A percentile compares a stretch with the other conserved stretches of the same genome.
Conservation (phyloP, 2,329 filamentous ascomycete species). For the Arachnopeziza araneosa region DNA sequence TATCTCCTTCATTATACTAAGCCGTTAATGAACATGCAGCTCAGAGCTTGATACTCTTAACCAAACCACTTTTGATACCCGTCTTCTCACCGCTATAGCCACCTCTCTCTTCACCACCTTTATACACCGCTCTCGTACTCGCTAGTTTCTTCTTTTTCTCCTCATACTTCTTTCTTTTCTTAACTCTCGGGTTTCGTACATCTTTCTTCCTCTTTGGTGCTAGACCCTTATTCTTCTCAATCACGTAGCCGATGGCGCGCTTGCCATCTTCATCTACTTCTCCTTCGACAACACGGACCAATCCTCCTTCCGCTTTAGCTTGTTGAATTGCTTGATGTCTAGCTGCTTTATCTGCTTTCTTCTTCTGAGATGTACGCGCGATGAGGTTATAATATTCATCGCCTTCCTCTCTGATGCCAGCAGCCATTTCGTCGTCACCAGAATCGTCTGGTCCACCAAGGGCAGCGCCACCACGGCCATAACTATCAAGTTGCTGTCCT, state of each 20-base stretch:
- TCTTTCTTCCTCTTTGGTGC: slow-evolving; percentile 90
- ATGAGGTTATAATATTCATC: slow-evolving; percentile 90
- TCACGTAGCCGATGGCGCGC: slow-evolving; percentile 85
- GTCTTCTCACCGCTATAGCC: slow-evolving; percentile 89
- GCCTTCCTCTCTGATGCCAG: slow-evolving; percentile 36
- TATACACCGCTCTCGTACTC: slow-evolving; percentile 80
- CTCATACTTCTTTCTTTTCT: slow-evolving; percentile 96
- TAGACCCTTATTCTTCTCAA: slow-evolving; percentile 96
- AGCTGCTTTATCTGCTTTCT: slow-evolving; percentile 66
- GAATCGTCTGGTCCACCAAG: slow-evolving; percentile 50
- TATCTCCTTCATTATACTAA: not conserved
- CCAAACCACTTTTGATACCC: slow-evolving; percentile 88
- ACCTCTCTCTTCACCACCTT: slow-evolving; percentile 75
- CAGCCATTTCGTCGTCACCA: slow-evolving; percentile 38
- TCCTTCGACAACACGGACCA: slow-evolving; percentile 59
- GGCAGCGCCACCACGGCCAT: slow-evolving; percentile 60
- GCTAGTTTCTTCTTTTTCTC: slow-evolving; percentile 96
- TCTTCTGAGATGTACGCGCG: slow-evolving; percentile 60
- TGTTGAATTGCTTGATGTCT: slow-evolving; percentile 49
- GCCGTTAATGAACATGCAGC: not conserved
- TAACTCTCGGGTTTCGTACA: slow-evolving; percentile 88
- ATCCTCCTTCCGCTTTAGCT: slow-evolving; percentile 56
- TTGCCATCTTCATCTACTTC: slow-evolving; percentile 78
- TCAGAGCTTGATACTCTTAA: slow-evolving; percentile 82
- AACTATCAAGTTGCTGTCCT: slow-evolving; percentile 59